Base-by-base conservation (phyloP, 2,329 filamentous ascomycete species). In the Ophiobolus disseminans region DNA sequence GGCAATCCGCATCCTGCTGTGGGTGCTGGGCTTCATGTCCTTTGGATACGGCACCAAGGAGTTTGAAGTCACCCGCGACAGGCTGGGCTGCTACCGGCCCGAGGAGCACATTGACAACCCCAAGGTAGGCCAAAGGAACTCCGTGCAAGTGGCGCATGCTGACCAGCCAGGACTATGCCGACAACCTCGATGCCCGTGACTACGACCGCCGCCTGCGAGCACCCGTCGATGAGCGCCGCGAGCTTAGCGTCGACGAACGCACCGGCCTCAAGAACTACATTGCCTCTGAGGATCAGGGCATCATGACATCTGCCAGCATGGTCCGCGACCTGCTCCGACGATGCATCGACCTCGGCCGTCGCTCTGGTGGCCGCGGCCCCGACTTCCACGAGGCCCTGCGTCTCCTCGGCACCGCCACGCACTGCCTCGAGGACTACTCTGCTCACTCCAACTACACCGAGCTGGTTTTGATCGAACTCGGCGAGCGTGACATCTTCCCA, bases 381-480 rank as follows among this genome's bases (percentile, higher is more conserved):
- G 91, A 96, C 65, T 82, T 95, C 22, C 86, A 94, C 69, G 93
- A 97, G 75, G 89, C 91, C 45, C 83, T 97, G 38, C 86, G 92
- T 44, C 80, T 96, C 14, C 78, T 97, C 55, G 93, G 93, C 48
- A 96, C 91, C 49, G 92, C 88, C 26, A 83, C 91, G 46, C 93
- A 97, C 76, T 96, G 91, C 69, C 77, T 97, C 19, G 92, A 69
- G 84, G 92, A 97, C 70, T 97, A 87, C 76, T 87, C 91, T 44
- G 93, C 92, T 13, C 93, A 97, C 76, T 95, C 90, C 71, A 97
- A 97, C 79, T 97, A 96, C 75, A 86, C 82, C 11, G 92, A 97
- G 73, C 83, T 97, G 49, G 90, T 89, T 49, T 80, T 97, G 38
- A 91, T 94, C 62, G 91, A 96, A 72, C 75, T 96, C 64, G 91